A percentile compares a stretch with the other conserved stretches of the same genome.
phyloP scores from a whole-genome alignment of 2,329 filamentous ascomycete species.

The Trichoderma cornu-damae region DNA sequence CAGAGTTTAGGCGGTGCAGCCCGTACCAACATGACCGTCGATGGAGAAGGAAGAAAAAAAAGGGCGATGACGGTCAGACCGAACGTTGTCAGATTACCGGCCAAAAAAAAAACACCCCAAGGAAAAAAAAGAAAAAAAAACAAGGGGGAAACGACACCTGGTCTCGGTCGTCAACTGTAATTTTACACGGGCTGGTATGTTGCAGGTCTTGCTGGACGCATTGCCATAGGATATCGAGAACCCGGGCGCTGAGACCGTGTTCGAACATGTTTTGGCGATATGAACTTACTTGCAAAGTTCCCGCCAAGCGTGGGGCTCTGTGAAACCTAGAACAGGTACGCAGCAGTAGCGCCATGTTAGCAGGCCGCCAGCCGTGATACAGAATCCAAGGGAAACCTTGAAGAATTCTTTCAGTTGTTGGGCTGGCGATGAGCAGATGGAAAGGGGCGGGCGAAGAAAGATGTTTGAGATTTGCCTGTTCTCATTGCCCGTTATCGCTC shows the following conservation, averaged over 20 bases:
- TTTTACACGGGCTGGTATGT: not conserved
- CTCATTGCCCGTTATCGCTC: not conserved
- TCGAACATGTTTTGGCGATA: not conserved
- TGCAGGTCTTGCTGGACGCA: not conserved
- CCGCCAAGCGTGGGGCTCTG: conserved; percentile 12
- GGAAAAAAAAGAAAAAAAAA: not conserved
- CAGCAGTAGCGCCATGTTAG: not conserved
- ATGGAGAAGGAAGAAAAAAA: not conserved
- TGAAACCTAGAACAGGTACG: not conserved
- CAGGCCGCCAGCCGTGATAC: not conserved
- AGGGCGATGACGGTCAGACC: not conserved
- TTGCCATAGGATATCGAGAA: not conserved
- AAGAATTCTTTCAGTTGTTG: not conserved
- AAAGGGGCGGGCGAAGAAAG: not conserved
- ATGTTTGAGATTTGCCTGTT: not conserved
- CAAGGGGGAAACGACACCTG: not conserved
- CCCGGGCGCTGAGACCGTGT: not conserved
- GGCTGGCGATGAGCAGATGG: not conserved
- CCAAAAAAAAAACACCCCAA: not conserved
- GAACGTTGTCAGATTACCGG: not conserved
- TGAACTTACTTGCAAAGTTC: not conserved
- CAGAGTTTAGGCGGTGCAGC: conserved; percentile 5
- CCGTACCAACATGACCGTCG: not conserved
- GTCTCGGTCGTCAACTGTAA: not conserved
- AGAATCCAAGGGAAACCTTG: not conserved